Conservation (phyloP, 805 yeast species). For the Schizosaccharomyces cryophilus region DNA sequence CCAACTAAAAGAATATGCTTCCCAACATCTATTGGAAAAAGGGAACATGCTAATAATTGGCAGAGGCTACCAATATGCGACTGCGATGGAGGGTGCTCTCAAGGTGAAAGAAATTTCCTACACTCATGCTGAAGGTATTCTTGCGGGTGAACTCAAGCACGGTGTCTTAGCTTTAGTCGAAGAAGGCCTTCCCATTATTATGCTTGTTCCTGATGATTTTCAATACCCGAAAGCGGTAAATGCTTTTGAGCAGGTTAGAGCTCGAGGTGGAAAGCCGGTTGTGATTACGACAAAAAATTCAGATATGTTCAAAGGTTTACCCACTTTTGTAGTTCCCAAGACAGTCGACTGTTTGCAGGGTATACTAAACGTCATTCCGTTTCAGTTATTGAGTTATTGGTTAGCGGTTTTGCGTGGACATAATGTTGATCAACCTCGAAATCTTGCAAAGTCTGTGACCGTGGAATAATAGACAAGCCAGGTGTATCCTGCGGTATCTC, state of each 20-base stretch:
- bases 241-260: conserved; percentile 87
- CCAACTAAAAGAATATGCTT: conserved; percentile 30
- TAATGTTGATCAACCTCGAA: conserved; percentile 96
- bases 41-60: conserved; percentile 41
- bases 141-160: conserved; percentile 96
- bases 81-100: conserved; percentile 94
- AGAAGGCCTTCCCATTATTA: conserved; percentile 77
- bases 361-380: conserved; percentile 71
- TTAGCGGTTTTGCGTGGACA: conserved; percentile 83
- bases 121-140: conserved; percentile 97
- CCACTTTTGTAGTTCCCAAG: conserved; percentile 65
- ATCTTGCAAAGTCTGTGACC: conserved; percentile 92
- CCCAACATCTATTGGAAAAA: conserved; percentile 44
- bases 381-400: conserved; percentile 93
- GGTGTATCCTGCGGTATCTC: too few relatives aligned
- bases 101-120: conserved; percentile 95
- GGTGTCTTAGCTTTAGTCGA: conserved; percentile 95
- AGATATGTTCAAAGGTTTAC: conserved; percentile 17
- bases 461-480: not conserved
- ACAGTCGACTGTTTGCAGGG: conserved; percentile 98
- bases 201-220: conserved; percentile 88
- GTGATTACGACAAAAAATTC: conserved; percentile 72
- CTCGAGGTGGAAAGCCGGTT: conserved; percentile 93
- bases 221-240: conserved; percentile 88
- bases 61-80: conserved; percentile 91